Percentiles rank a stretch among this genome's conserved stretches.
Conservation (phyloP, 1,284 basidiomycete species). For the Trametes hirsuta region DNA sequence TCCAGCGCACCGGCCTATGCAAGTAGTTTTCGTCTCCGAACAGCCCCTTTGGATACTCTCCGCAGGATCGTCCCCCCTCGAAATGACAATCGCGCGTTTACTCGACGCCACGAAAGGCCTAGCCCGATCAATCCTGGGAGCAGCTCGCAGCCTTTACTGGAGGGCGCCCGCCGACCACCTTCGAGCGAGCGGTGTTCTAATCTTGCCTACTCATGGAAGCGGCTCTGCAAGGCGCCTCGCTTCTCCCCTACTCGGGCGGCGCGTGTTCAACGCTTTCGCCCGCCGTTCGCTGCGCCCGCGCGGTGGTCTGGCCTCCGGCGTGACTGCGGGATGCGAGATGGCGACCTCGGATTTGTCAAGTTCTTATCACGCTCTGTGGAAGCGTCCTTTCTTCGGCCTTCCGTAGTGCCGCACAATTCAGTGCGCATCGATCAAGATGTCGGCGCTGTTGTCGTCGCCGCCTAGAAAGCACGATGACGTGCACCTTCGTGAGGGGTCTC, state of each 20-base stretch:
- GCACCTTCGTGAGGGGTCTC: neutral
- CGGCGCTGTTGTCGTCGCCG: neutral
- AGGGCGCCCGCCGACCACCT: neutral
- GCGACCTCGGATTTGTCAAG: neutral
- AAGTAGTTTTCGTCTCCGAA: neutral
- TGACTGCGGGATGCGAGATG: slow-evolving; percentile 4
- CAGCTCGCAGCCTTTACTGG: slow-evolving; percentile 4
- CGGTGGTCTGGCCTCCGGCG: slow-evolving; percentile 1
- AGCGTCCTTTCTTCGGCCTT: slow-evolving; percentile 13
- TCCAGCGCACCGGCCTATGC: neutral
- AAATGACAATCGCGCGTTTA: slow-evolving; percentile 19
- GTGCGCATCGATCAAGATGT: slow-evolving; percentile 21
- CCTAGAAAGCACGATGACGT: slow-evolving; percentile 2
- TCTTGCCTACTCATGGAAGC: slow-evolving; percentile 17
- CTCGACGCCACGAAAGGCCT: slow-evolving; percentile 14
- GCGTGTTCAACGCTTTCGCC: neutral
- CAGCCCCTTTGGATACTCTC: neutral
- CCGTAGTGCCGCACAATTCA: slow-evolving; percentile 16
- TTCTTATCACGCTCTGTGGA: slow-evolving; percentile 16
- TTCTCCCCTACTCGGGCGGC: neutral
- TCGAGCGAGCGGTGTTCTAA: slow-evolving; percentile 18
- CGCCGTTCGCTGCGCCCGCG: neutral
- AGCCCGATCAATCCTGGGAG: slow-evolving; percentile 12
- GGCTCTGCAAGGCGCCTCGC: neutral
- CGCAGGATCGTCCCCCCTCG: slow-evolving; percentile 20